Evolutionary conservation across 441 rosid genomes (phyloP).

Genomic region (Syzygium syzygioides): DNA sequence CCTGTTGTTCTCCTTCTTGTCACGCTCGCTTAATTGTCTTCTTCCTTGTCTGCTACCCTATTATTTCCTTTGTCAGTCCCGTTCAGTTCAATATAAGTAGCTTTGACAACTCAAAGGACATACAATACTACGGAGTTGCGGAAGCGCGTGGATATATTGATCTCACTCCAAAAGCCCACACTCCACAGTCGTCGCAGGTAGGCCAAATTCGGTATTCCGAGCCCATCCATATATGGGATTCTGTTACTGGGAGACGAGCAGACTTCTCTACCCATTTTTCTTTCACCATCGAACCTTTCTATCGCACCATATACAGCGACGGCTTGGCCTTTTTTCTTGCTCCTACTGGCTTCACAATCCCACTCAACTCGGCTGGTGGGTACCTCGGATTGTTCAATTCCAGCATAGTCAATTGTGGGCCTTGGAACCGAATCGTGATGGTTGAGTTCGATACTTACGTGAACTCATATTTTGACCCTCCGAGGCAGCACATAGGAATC

Average conservation of each 20-base stretch:
- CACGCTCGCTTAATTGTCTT: background rate
- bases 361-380: background rate
- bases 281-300: background rate
- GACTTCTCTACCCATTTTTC: background rate
- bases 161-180: background rate
- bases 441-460: background rate
- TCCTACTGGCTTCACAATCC: background rate
- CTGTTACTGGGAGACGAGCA: background rate
- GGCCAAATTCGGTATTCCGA: background rate
- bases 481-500: background rate
- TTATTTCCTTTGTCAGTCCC: background rate
- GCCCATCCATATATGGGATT: background rate
- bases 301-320: background rate
- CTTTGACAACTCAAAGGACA: background rate
- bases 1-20: background rate
- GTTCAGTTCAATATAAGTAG: background rate
- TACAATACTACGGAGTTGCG: background rate
- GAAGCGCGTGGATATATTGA: background rate
- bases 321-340: background rate
- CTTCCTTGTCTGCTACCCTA: background rate
- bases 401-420: background rate
- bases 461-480: background rate
- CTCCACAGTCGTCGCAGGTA: background rate
- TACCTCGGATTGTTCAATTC: background rate
- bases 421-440: background rate